Conservation (phyloP, 768 basidiomycete species). For the Boletus rubroflammeus region DNA sequence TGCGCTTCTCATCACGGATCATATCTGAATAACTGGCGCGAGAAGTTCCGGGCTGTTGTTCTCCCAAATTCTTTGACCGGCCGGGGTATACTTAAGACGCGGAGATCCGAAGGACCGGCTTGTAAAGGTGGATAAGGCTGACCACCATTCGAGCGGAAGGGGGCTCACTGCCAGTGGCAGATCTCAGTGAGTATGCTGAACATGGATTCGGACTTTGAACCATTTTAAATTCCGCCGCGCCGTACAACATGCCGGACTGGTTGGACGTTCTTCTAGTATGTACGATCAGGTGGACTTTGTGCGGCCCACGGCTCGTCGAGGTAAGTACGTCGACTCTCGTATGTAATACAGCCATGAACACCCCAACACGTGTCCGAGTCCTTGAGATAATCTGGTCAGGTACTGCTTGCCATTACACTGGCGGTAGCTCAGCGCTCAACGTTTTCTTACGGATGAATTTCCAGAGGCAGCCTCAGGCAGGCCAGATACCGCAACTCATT, state of each 20-base stretch:
- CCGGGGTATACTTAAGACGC: background rate
- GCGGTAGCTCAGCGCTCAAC: no score
- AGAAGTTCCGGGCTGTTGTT: background rate
- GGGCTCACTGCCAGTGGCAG: background rate
- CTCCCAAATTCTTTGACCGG: background rate
- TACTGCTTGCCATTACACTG: no score
- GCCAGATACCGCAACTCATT: background rate
- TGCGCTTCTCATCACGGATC: constrained; percentile 4
- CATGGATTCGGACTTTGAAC: background rate
- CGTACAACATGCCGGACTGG: background rate
- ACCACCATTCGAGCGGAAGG: background rate
- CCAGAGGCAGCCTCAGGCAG: background rate
- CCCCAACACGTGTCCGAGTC: background rate
- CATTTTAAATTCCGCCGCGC: background rate
- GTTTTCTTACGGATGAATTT: background rate
- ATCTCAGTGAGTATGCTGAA: no score
- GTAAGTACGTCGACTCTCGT: background rate
- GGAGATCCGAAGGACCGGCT: background rate
- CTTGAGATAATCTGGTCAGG: no score
- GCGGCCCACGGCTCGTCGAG: background rate
- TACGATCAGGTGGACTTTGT: background rate
- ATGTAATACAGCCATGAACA: background rate
- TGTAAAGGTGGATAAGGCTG: background rate
- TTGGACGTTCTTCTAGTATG: background rate
- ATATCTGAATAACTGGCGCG: background rate